Base-by-base conservation (phyloP, 371 early-diverging fungal genomes). In the Smittium mucronatum region DNA sequence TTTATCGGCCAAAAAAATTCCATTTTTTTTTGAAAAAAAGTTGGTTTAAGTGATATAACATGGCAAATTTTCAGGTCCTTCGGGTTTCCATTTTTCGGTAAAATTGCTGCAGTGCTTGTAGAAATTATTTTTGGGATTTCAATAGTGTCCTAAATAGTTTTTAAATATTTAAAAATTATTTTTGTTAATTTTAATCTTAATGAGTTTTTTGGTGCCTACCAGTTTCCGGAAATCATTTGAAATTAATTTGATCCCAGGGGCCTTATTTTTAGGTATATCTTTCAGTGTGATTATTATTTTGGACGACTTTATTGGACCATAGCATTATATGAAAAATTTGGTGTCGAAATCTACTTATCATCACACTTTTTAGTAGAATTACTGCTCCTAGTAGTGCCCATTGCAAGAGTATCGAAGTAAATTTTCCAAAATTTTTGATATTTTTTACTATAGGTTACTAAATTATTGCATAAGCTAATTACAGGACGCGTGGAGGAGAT, bases 51-150 rank as follows among this genome's bases (percentile, higher is more conserved):
- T 28, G 63, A 28, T 61, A 61, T 61, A 15, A 5, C 63, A 15
- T 26, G 5, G 63, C 26, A 61, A 26, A 15, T 61, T 5, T 61
- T 61, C 5, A 26, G 5, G n/a, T 61, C 63, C 33, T n/a, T 61
- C 63, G 33, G 63, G n/a, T 61, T n/a, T 33, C 63, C 63, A 11
- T 61, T 61, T 61, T 61, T 61, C 5, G 63, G 11, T 5, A 61
- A 11, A 30, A 26, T 5, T 5, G 26, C 63, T 33, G 26, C n/a
- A 15, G 26, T 33, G 63, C 63, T 11, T 28, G 63, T 33, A 33
- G n/a, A 15, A 30, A 61, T 11, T 28, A 61, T 61, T n/a, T 61
- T 26, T 61, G 63, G n/a, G 5, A 33, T 33, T 11, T 61, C 11
- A 5, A 16, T 26, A 11, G 29, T 11, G 63, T 26, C 26, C 47